A percentile compares a stretch with the other conserved stretches of the same genome.
Evolutionary conservation across 2,329 filamentous ascomycete species (phyloP).

Genomic region (Nannizzia gypsea): DNA sequence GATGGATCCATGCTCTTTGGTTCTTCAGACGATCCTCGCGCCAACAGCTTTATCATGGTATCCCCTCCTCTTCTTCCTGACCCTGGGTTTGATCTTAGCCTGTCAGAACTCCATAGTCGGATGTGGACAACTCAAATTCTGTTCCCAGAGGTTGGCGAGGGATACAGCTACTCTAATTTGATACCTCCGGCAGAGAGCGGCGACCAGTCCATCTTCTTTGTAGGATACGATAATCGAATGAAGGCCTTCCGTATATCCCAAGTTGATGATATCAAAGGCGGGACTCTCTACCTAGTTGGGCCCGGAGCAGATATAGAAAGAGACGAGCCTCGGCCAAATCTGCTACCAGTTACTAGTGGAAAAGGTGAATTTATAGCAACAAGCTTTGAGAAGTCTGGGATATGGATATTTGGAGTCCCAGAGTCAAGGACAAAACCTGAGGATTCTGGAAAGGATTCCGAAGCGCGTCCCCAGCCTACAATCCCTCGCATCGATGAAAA

Average conservation of each 20-base stretch:
- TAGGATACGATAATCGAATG: slow-evolving; percentile 65
- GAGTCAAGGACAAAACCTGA: slow-evolving; percentile 37
- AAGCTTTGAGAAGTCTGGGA: slow-evolving; percentile 58
- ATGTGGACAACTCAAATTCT: slow-evolving; percentile 80
- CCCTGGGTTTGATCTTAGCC: slow-evolving; percentile 38
- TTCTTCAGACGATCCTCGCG: slow-evolving; percentile 54
- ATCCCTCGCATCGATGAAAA: slow-evolving; percentile 13
- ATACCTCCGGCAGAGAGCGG: slow-evolving; percentile 39
- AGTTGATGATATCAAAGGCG: slow-evolving; percentile 61
- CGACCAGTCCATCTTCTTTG: slow-evolving; percentile 58
- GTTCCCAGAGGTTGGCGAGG: slow-evolving; percentile 67
- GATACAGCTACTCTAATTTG: slow-evolving; percentile 65
- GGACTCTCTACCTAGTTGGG: slow-evolving; percentile 67
- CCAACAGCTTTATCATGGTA: slow-evolving; percentile 61
- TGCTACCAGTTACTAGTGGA: slow-evolving; percentile 56
- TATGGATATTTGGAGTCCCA: slow-evolving; percentile 72
- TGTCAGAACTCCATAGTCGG: slow-evolving; percentile 52
- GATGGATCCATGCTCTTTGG: slow-evolving; percentile 70
- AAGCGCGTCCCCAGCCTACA: background rate
- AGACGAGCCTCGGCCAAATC: slow-evolving; percentile 54
- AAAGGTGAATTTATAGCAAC: slow-evolving; percentile 61
- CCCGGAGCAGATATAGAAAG: slow-evolving; percentile 40
- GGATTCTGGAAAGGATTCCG: background rate
- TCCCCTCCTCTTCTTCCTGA: slow-evolving; percentile 68
- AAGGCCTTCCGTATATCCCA: slow-evolving; percentile 68